A percentile compares a stretch with the other conserved stretches of the same genome.
phyloP scores from a whole-genome alignment of 192 early-diverging fungal species.

The Backusella australiensis region DNA sequence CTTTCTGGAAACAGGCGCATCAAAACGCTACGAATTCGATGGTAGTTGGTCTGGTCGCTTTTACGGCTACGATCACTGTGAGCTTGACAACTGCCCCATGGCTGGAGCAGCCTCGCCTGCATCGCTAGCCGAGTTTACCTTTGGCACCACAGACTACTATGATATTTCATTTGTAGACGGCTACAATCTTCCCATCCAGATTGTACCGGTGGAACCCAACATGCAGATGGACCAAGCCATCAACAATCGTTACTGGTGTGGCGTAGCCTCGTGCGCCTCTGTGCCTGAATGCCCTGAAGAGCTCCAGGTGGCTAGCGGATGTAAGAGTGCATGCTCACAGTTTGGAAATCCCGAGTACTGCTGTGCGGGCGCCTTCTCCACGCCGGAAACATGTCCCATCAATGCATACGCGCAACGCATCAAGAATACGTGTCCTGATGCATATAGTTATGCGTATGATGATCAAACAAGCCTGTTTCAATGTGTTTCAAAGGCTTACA shows the following conservation, averaged over 20 bases:
- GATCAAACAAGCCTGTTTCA: constrained; percentile 24
- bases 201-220: constrained; percentile 4
- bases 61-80: not conserved
- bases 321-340: constrained; percentile 26
- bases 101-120: constrained; percentile 14
- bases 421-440: constrained; percentile 31
- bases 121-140: constrained; percentile 33
- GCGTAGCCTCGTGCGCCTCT: not conserved
- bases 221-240: not conserved
- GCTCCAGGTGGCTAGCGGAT: constrained; percentile 7
- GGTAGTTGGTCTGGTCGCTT: constrained; percentile 10
- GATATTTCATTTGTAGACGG: constrained; percentile 38
- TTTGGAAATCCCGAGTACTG: constrained; percentile 21
- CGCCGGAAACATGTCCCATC: constrained; percentile 6
- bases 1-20: not conserved
- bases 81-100: not conserved
- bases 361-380: constrained; percentile 21
- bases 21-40: not conserved
- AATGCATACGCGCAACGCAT: constrained; percentile 15
- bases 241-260: constrained; percentile 6
- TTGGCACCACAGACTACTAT: constrained; percentile 22
- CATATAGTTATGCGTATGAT: constrained; percentile 31
- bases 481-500: constrained; percentile 21
- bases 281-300: constrained; percentile 26
- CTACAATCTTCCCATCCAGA: constrained; percentile 30